Evolutionary conservation across 768 basidiomycete genomes (phyloP), one percentile per base, ranked within the genome.

Genomic region (Phanerochaete sordida): DNA sequence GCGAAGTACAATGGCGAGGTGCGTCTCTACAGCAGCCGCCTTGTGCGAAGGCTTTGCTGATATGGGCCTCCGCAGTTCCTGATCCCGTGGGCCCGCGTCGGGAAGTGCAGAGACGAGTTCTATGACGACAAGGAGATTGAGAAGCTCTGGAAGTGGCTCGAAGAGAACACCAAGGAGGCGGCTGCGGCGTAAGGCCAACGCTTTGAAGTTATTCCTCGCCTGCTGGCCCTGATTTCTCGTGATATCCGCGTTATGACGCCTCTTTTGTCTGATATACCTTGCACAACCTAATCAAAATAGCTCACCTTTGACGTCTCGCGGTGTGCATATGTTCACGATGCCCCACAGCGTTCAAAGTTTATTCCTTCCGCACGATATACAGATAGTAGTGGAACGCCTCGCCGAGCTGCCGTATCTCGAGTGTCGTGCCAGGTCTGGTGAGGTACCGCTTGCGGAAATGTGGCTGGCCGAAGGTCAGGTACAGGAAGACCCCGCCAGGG

Each of bases 391-490:
- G 91, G 68, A 93, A 92, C 9, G 83, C 81, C 49, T 91, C 90
- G 31, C 91, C 92, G 28, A 94, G 75, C 63, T 87, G 80, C 59
- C 80, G 81, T 56, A 91, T 79, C 65, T 90, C 84, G 4, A 94
- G 75, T 6, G 70, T 80, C 23, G 90, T 86, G 1, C 75, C 79
- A 16, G 79, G 76, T 51, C 79, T 74, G 3, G 75, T 79, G 19
- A 95, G 74, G 70, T 84, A 92, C 21, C 84, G 84, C 58, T 79
- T 78, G 43, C 93, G 86, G 70, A 95, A 94, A 69, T 95, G 93
- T 0, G 93, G 93, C 69, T 94, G 93, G 3, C 92, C 93, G 64
- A 94, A 93, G 4, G 92, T 94, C 59, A 94, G 73, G 70, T 93
- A 93, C 48, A 94, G 72, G 72, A 93, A 91, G 2, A 76, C 63